Conservation (phyloP, 768 basidiomycete genomes). For the Paxillus ammoniavirescens region DNA sequence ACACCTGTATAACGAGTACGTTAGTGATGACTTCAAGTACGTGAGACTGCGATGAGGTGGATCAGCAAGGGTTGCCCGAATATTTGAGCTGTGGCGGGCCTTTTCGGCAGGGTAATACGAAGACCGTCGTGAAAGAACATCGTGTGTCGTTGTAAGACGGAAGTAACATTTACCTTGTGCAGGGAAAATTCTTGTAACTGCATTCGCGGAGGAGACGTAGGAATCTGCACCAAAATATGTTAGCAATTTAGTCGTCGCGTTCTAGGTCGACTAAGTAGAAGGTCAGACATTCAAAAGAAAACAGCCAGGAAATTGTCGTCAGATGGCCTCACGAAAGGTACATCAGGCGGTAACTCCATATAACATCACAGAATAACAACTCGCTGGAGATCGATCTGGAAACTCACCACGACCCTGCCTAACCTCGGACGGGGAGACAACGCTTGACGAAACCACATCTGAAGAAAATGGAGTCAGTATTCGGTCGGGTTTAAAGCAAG, state of each 20-base stretch:
- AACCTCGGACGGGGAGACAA: background rate
- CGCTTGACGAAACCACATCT: slow-evolving; percentile 1
- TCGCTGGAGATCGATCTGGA: background rate
- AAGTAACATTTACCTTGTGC: slow-evolving; percentile 11
- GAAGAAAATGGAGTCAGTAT: slow-evolving; percentile 4
- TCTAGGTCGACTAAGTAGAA: background rate
- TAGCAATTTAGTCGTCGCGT: slow-evolving; percentile 1
- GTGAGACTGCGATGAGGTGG: slow-evolving; percentile 4
- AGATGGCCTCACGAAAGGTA: slow-evolving; percentile 35
- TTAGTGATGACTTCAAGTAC: background rate
- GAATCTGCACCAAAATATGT: background rate
- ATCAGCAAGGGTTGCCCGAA: slow-evolving; percentile 82
- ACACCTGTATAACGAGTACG: background rate
- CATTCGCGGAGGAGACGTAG: background rate
- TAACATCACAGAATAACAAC: slow-evolving; percentile 16
- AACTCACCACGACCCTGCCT: slow-evolving; percentile 2
- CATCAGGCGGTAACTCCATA: slow-evolving; percentile 89
- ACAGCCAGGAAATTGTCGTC: slow-evolving; percentile 84
- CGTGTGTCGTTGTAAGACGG: background rate
- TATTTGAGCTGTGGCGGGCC: slow-evolving; percentile 89
- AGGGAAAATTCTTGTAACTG: too few relatives aligned
- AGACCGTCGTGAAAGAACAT: slow-evolving; percentile 77
- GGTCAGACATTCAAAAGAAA: slow-evolving; percentile 58
- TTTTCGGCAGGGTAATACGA: slow-evolving; percentile 84
- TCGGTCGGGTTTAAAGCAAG: background rate